These are phyloP conservation scores for Leccinum pellstonianum DNA, from an alignment of 768 basidiomycete species.

Conservation along the genomic window DNA sequence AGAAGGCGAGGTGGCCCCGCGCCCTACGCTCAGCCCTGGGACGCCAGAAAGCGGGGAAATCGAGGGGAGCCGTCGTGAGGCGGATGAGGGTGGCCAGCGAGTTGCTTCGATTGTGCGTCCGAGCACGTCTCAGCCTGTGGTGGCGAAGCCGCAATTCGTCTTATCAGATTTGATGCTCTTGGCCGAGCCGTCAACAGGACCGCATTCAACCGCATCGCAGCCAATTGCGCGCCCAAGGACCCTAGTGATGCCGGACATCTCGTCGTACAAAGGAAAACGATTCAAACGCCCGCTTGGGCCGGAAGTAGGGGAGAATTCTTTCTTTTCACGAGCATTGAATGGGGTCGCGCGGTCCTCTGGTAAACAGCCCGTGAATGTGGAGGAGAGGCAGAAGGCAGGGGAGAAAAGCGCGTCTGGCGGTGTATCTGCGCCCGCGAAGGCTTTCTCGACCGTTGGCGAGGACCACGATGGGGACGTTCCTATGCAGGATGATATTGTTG, in stretches of 20 bases:
- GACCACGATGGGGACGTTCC: constrained; percentile 1
- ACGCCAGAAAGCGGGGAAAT: constrained; percentile 23
- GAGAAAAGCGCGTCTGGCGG: neutral
- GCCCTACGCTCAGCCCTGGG: neutral
- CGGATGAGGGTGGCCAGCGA: neutral
- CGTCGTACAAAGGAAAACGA: constrained; percentile 21
- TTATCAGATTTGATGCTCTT: neutral
- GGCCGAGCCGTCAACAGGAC: neutral
- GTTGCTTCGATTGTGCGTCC: neutral
- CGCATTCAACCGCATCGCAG: constrained; percentile 3
- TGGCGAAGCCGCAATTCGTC: neutral
- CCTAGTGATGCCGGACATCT: constrained; percentile 25
- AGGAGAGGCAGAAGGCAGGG: neutral
- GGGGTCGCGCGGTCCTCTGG: neutral
- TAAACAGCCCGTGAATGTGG: neutral
- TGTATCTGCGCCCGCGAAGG: neutral
- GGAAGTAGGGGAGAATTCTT: constrained; percentile 15
- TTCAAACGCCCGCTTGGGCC: constrained; percentile 19
- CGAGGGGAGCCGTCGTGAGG: neutral
- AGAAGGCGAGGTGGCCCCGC: constrained; percentile 18
- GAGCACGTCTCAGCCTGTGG: neutral
- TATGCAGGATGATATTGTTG: constrained; percentile 6
- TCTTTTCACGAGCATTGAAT: constrained; percentile 26
- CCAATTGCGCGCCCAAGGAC: neutral
- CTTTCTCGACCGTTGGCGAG: neutral